Conservation (phyloP, 768 basidiomycete species). For the Trametopsis cervina region DNA sequence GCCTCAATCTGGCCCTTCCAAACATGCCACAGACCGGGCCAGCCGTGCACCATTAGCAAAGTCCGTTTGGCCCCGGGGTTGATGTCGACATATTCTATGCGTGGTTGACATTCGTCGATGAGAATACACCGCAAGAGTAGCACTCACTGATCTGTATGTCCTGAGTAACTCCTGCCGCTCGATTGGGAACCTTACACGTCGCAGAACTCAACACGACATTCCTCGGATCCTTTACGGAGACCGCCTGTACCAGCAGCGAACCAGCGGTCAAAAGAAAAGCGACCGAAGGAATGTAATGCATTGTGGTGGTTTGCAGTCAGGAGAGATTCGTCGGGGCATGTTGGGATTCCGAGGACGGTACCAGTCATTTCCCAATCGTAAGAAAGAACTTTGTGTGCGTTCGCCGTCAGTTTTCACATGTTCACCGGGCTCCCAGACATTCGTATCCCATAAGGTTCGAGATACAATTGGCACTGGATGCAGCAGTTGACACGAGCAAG, state of each 20-base stretch:
- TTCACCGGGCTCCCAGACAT: no score
- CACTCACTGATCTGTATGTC: slow-evolving; percentile 2
- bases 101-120: no score
- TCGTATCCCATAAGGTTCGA: no score
- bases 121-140: neutral
- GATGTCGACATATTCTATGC: slow-evolving; percentile 55
- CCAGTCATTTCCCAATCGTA: no score
- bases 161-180: neutral
- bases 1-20: slow-evolving; percentile 69
- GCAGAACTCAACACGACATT: neutral
- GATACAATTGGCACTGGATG: no score
- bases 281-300: no score
- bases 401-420: no score
- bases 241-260: neutral
- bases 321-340: no score
- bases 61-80: slow-evolving; percentile 46
- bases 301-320: no score
- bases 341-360: no score
- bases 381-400: no score
- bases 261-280: neutral
- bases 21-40: slow-evolving; percentile 72
- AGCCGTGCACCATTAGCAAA: slow-evolving; percentile 69
- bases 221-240: neutral
- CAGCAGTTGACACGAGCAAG: no score
- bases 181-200: slow-evolving; percentile 1